Evolutionary conservation across 2,329 filamentous ascomycete genomes (phyloP).

Genomic region (Ophiostoma australiae): DNA sequence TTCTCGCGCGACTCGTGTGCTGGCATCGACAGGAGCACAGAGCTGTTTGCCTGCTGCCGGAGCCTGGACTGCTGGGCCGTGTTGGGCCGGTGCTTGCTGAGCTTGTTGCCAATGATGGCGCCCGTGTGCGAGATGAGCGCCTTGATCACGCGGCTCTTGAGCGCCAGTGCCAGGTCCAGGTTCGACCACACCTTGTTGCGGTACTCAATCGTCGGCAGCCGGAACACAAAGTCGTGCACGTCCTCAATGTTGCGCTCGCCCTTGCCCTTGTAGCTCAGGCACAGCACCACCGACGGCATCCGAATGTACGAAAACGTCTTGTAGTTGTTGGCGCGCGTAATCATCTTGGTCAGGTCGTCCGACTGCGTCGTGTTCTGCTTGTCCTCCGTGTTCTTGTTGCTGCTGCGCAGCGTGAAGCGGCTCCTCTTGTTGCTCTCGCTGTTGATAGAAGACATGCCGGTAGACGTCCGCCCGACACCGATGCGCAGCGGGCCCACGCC

Average conservation of each 20-base stretch:
- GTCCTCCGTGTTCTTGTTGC: constrained; percentile 36
- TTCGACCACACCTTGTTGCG: constrained; percentile 99
- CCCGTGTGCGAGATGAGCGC: constrained; percentile 93
- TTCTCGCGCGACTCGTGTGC: constrained; percentile 34
- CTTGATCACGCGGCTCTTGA: constrained; percentile 92
- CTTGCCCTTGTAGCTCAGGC: constrained; percentile 93
- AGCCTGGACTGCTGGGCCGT: constrained; percentile 73
- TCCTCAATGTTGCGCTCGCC: constrained; percentile 94
- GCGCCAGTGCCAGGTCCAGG: constrained; percentile 80
- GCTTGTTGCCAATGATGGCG: constrained; percentile 95
- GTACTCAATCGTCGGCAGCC: constrained; percentile 89
- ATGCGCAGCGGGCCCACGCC: constrained; percentile 37
- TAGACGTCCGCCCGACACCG: constrained; percentile 42
- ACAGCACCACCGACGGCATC: constrained; percentile 90
- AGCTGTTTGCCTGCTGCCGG: constrained; percentile 77
- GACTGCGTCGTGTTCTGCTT: constrained; percentile 46
- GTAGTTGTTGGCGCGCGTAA: constrained; percentile 88
- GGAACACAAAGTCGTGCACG: constrained; percentile 95
- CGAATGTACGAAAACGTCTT: constrained; percentile 97
- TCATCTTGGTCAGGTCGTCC: constrained; percentile 95
- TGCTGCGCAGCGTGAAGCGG: constrained; percentile 50
- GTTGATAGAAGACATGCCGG: constrained; percentile 38
- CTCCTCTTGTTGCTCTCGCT: constrained; percentile 41
- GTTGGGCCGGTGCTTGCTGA: constrained; percentile 79
- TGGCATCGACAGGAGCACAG: constrained; percentile 55